Evolutionary conservation across 2,329 filamentous ascomycete genomes (phyloP), one percentile per base, ranked within the genome.

Genomic region (Ophiostoma sp.): DNA sequence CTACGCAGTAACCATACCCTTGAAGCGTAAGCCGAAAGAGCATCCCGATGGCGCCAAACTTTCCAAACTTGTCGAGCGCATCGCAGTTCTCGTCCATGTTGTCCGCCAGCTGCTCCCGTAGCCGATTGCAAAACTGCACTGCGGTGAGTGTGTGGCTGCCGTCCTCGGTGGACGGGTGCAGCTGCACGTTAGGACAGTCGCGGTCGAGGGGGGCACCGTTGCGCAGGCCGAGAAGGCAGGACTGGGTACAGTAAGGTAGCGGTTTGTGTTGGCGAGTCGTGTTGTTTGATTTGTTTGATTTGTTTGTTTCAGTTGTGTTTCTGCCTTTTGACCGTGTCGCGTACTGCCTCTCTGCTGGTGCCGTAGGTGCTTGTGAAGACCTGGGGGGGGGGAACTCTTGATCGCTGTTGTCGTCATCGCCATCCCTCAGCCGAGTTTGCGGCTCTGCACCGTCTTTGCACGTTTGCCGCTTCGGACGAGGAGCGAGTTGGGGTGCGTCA

Each of bases 181-280:
- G 39, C 8, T 54, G 33, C 23, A 23, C 68, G 60, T 72, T 72
- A 35, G 69, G 68, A 27, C 71, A 72, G 17, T 64, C 23, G 17
- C 52, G n/a, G 41, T 72, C 71, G 10, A 72, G 44, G 1, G 27
- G 35, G 15, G 68, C 69, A 10, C 67, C 71, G 11, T n/a, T 39
- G 8, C 67, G 64, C 15, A 72, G 39, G 35, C 71, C 60, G 1
- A 67, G 64, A 20, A 72, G 27, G n/a, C 71, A 72, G 13, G 68
- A 62, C 31, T 72, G 71, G 17, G 35, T 68, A 48, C 71, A 72
- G 60, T 72, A 72, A 7, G 65, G 41, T 15, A 48, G 41, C 13
- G 41, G 41, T 13, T 48, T 48, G 41, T 4, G 13, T 48, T 48
- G 41, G 41, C 13, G 17, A 48, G 10, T 15, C 13, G 41, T 13